phyloP scores from a whole-genome alignment of 306 rosid genomes.

The Acacia melanoxylon region DNA sequence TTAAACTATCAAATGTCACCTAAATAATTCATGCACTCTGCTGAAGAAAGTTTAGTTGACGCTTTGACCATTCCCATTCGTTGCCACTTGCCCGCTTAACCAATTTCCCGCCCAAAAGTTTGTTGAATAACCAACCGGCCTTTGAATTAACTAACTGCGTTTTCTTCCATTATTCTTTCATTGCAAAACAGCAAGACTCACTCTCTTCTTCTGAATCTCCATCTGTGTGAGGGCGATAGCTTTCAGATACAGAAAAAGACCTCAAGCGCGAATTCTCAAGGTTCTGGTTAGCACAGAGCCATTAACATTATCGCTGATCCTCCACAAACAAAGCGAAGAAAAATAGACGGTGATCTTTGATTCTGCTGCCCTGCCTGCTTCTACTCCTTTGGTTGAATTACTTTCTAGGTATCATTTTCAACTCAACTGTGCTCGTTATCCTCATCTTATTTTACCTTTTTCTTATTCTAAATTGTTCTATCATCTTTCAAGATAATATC shows the following conservation, averaged over 20 bases:
- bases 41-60: too few relatives aligned
- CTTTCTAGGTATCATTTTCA: not conserved
- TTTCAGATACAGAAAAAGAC: not conserved
- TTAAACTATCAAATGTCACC: not conserved
- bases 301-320: not conserved
- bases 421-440: not conserved
- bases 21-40: not conserved
- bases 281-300: slow-evolving; percentile 1
- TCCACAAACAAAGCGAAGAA: not conserved
- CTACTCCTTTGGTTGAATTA: not conserved
- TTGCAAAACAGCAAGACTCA: too few relatives aligned
- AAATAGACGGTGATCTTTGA: not conserved
- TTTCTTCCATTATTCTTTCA: too few relatives aligned
- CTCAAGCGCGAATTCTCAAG: not conserved
- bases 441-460: not conserved
- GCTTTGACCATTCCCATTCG: not conserved
- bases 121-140: not conserved
- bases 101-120: not conserved
- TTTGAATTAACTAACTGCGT: not conserved
- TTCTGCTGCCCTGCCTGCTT: slow-evolving; percentile 50
- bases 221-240: not conserved
- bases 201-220: not conserved
- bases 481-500: not conserved
- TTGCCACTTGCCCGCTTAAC: not conserved
- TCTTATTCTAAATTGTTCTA: not conserved